These are phyloP conservation scores for Cicer judaicum DNA, from an alignment of 306 rosid species.

Conservation along the genomic window DNA sequence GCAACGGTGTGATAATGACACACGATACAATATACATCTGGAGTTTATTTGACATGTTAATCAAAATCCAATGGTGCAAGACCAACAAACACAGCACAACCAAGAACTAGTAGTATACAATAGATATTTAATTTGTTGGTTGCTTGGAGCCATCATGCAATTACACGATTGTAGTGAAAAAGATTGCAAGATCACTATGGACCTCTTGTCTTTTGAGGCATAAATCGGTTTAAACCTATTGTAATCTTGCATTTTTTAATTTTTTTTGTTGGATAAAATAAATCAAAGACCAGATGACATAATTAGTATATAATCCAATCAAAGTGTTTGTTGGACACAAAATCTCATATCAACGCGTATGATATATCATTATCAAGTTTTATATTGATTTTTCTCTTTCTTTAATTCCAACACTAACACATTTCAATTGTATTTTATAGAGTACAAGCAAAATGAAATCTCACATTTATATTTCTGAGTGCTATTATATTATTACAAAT, in stretches of 20 bases:
- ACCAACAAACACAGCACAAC: background rate
- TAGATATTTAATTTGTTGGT: background rate
- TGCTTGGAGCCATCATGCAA: constrained; percentile 26
- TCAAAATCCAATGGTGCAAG: constrained; percentile 32
- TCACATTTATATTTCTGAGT: background rate
- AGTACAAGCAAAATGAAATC: background rate
- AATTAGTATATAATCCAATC: too few relatives aligned
- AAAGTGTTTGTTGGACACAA: too few relatives aligned
- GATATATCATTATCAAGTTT: too few relatives aligned
- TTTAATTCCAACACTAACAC: too few relatives aligned
- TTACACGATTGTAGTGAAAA: constrained; percentile 29
- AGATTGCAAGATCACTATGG: constrained; percentile 39
- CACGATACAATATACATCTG: background rate
- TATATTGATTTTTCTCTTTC: too few relatives aligned
- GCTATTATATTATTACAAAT: too few relatives aligned
- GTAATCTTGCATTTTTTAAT: too few relatives aligned
- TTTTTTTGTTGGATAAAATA: too few relatives aligned
- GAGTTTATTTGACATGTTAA: background rate
- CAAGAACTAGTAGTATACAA: background rate
- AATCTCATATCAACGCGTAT: too few relatives aligned
- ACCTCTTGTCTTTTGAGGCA: constrained; percentile 27
- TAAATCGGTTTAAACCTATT: background rate
- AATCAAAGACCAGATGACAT: too few relatives aligned
- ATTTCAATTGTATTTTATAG: too few relatives aligned
- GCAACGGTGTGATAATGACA: background rate